These are phyloP conservation scores for Byssochlamys sp. DNA, from an alignment of 2,329 filamentous ascomycete species.

Conservation along the genomic window DNA sequence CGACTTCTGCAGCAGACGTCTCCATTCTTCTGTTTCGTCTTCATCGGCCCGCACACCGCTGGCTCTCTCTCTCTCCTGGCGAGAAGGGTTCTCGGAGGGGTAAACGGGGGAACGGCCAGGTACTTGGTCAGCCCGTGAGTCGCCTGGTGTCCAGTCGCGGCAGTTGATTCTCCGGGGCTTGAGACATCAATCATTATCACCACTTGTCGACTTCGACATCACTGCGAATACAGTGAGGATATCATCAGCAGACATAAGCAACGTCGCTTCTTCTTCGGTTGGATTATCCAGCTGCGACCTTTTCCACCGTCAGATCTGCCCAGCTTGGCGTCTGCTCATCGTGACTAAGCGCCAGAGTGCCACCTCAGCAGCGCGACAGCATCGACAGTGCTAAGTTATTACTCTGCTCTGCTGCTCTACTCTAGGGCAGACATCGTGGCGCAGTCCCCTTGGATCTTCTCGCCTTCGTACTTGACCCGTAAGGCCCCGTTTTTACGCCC, in stretches of 20 bases:
- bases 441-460: conserved; percentile 2
- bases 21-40: background rate
- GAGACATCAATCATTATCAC: background rate
- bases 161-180: background rate
- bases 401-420: background rate
- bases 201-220: too few species aligned
- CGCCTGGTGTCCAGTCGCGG: background rate
- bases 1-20: background rate
- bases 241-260: background rate
- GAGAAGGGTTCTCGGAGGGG: background rate
- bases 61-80: background rate
- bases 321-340: background rate
- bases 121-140: background rate
- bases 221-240: background rate
- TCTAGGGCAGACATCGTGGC: conserved; percentile 1
- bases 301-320: background rate
- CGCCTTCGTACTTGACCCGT: background rate
- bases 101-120: background rate
- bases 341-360: background rate
- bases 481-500: background rate
- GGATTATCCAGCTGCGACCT: background rate
- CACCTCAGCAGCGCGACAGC: background rate
- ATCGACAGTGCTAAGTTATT: background rate
- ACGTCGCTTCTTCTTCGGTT: background rate
- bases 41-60: background rate